Evolutionary conservation across 2,329 filamentous ascomycete species (phyloP), one percentile per base, ranked within the genome.

Genomic region (Grosmannia penicillata): DNA sequence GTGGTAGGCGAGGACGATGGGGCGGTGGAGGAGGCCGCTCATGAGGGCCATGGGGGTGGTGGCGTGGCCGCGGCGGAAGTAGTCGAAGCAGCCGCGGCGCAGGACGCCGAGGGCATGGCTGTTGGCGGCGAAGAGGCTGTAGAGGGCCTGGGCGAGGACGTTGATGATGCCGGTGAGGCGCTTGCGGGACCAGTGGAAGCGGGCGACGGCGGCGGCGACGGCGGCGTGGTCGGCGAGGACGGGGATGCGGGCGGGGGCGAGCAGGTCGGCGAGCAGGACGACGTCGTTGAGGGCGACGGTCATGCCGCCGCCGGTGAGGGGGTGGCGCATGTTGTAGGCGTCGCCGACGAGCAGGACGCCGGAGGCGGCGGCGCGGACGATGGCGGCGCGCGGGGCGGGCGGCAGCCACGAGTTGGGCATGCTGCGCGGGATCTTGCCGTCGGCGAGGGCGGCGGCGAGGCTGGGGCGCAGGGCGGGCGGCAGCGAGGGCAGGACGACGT

Each of bases 301-400:
- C 4, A 15, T 22, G 31, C 5, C n/a, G 21, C 13, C 21, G 6
- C 21, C 13, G 9, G 18, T 98, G 11, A 98, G 70, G 2, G 91
- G 91, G 60, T 98, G 91, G n/a, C 91, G 82, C 91, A 98, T 98
- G 65, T 98, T 98, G 70, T 93, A 79, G 13, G 91, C 89, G 56
- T 98, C 91, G 42, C 91, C 91, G 8, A 96, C 70, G 26, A 98
- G 65, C 35, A 94, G 68, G 43, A 94, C 62, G 4, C 84, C 84
- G 2, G 76, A 72, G 10, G 72, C 70, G 32, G 68, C 43, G 71
- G 53, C 82, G 81, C 32, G 53, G 43, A 33, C 37, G 10, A 44
- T 35, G 4, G 51, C 33, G 4, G 24, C 8, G 23, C 40, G 40
- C 18, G 45, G 40, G 11, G 44, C 38, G 0, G 91, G 75, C 6